These are phyloP conservation scores for Hsuehochloa calcarea DNA, from an alignment of 176 grass and related monocot species.

Conservation along the genomic window DNA sequence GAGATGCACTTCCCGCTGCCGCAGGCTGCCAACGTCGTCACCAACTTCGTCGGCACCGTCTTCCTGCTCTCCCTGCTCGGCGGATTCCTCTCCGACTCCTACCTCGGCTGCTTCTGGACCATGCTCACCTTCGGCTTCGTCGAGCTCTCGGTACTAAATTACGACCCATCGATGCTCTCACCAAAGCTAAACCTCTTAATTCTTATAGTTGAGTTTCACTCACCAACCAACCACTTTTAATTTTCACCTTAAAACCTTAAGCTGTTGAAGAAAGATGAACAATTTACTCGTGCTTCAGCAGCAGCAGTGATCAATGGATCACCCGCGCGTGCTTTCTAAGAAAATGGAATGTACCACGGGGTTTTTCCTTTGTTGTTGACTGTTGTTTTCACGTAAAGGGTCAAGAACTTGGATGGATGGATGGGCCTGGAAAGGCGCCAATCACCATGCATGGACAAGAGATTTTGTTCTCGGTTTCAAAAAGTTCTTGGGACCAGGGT, in stretches of 20 bases:
- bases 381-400: conserved; percentile 6
- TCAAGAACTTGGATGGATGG: not conserved
- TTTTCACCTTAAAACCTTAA: not conserved
- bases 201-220: not conserved
- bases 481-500: conserved; percentile 25
- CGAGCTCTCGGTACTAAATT: conserved; percentile 70
- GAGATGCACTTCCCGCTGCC: conserved; percentile 94
- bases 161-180: not conserved
- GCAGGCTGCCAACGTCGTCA: conserved; percentile 85
- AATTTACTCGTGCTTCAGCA: not conserved
- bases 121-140: conserved; percentile 96
- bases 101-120: conserved; percentile 96
- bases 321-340: not conserved
- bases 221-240: not conserved
- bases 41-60: conserved; percentile 93
- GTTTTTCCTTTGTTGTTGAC: not conserved
- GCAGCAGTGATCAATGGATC: not conserved
- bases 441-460: conserved; percentile 35
- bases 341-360: conserved; percentile 3
- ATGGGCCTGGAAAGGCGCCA: conserved; percentile 23
- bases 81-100: conserved; percentile 93
- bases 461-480: conserved; percentile 12
- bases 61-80: conserved; percentile 86
- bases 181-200: not conserved
- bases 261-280: not conserved